Evolutionary conservation across 2,329 filamentous ascomycete species (phyloP).

Genomic region (Alternaria triticina): DNA sequence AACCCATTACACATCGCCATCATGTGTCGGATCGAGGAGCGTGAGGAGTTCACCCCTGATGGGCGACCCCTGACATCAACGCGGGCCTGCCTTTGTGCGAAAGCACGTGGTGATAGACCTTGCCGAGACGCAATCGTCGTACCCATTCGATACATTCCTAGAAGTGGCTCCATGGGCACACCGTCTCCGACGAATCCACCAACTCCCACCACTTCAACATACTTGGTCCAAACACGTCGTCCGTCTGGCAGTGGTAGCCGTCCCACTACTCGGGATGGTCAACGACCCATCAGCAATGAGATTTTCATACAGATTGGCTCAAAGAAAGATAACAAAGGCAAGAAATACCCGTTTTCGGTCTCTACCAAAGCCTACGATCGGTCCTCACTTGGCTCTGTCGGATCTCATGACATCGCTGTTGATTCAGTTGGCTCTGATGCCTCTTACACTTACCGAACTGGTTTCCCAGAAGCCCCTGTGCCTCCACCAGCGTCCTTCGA

Average conservation of each 20-base stretch:
- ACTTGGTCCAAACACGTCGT: constrained; percentile 31
- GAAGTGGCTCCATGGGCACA: constrained; percentile 18
- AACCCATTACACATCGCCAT: constrained; percentile 1
- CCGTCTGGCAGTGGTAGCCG: constrained; percentile 32
- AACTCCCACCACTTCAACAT: constrained; percentile 35
- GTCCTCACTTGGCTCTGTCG: constrained; percentile 31
- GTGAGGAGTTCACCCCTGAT: constrained; percentile 34
- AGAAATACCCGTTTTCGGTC: constrained; percentile 31
- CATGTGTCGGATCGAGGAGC: constrained; percentile 45
- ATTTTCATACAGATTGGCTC: constrained; percentile 38
- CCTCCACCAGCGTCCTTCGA: constrained; percentile 21
- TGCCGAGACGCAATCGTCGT: constrained; percentile 35
- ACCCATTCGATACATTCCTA: constrained; percentile 31
- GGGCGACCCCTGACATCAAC: constrained; percentile 34
- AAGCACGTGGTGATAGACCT: constrained; percentile 23
- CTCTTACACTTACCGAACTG: constrained; percentile 40
- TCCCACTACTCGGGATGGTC: constrained; percentile 34
- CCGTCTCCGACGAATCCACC: constrained; percentile 42
- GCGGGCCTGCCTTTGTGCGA: constrained; percentile 34
- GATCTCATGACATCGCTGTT: constrained; percentile 31
- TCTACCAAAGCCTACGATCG: constrained; percentile 32
- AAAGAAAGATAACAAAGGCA: constrained; percentile 34
- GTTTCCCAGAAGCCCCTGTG: constrained; percentile 38
- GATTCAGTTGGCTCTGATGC: constrained; percentile 41
- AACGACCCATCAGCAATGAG: constrained; percentile 29